Evolutionary conservation across 1,139 yeast species (phyloP).

Genomic region (Petasospora fabianii): DNA sequence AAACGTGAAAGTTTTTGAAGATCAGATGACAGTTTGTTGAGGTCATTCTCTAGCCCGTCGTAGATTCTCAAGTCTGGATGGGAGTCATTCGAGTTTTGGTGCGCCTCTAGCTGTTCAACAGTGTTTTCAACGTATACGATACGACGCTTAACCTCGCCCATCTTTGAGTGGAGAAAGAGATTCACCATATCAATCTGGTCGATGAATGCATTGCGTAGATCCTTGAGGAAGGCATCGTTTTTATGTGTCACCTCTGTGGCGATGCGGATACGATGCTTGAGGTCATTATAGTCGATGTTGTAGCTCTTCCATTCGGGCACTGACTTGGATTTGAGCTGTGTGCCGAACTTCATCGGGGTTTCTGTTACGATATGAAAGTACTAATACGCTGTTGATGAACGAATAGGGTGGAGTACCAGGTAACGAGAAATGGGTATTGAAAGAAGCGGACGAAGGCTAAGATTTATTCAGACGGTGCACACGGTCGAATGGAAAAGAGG

Average conservation of each 20-base stretch:
- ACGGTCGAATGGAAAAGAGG: too few species aligned
- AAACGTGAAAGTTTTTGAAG: slow-evolving; percentile 71
- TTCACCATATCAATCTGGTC: slow-evolving; percentile 52
- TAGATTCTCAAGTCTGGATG: slow-evolving; percentile 16
- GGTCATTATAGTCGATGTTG: slow-evolving; percentile 76
- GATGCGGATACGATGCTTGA: slow-evolving; percentile 57
- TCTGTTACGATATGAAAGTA: too few species aligned
- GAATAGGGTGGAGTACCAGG: too few species aligned
- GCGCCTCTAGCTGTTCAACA: slow-evolving; percentile 28
- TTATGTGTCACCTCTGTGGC: slow-evolving; percentile 33
- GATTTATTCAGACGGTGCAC: too few species aligned
- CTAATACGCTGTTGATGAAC: too few species aligned
- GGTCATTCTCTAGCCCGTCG: slow-evolving; percentile 27
- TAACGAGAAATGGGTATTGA: too few species aligned
- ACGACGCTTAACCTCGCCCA: slow-evolving; percentile 53
- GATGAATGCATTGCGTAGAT: slow-evolving; percentile 35
- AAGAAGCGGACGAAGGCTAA: too few species aligned
- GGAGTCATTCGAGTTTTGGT: neutral
- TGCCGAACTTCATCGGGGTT: slow-evolving; percentile 86
- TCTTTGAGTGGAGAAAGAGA: slow-evolving; percentile 61
- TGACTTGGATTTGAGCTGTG: slow-evolving; percentile 66
- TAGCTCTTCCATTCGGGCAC: slow-evolving; percentile 86
- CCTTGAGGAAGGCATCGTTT: slow-evolving; percentile 20
- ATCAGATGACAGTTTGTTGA: slow-evolving; percentile 51
- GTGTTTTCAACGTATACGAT: slow-evolving; percentile 37